Conservation (phyloP, 805 yeast genomes). For the Henningerozyma blattae region DNA sequence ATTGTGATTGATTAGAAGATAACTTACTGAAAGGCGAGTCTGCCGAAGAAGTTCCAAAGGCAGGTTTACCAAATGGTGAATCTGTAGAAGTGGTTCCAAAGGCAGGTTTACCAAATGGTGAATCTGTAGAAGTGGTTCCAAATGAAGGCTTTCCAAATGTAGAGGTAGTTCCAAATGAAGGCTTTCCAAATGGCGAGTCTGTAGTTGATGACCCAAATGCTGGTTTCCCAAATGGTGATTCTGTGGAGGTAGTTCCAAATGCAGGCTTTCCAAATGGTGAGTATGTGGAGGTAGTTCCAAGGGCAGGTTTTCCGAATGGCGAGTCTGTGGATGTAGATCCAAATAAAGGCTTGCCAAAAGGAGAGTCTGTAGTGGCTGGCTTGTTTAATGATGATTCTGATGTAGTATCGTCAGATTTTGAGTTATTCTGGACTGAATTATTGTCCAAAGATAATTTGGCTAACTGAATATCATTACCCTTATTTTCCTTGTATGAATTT, state of each 20-base stretch:
- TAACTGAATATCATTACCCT: too few species aligned
- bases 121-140: background rate
- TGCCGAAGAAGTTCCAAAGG: slow-evolving; percentile 7
- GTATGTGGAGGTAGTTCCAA: slow-evolving; percentile 1
- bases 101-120: slow-evolving; percentile 6
- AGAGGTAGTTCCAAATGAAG: slow-evolving; percentile 3
- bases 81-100: slow-evolving; percentile 1
- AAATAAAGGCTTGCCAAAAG: slow-evolving; percentile 4
- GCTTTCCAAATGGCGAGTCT: slow-evolving; percentile 6
- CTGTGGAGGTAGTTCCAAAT: slow-evolving; percentile 13
- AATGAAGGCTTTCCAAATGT: slow-evolving; percentile 7
- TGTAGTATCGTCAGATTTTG: background rate
- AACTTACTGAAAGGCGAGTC: slow-evolving; percentile 10
- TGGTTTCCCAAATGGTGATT: slow-evolving; percentile 14
- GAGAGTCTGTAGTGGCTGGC: background rate
- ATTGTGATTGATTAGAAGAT: background rate
- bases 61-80: slow-evolving; percentile 6
- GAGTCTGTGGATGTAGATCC: background rate
- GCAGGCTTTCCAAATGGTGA: slow-evolving; percentile 16
- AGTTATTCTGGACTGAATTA: too few species aligned
- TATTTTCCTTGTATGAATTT: too few species aligned
- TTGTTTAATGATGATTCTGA: background rate
- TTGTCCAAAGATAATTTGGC: too few species aligned
- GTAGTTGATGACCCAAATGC: slow-evolving; percentile 10
- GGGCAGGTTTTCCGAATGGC: slow-evolving; percentile 4